phyloP scores from a whole-genome alignment of 2,329 filamentous ascomycete genomes.

The Pseudogymnoascus sp. region DNA sequence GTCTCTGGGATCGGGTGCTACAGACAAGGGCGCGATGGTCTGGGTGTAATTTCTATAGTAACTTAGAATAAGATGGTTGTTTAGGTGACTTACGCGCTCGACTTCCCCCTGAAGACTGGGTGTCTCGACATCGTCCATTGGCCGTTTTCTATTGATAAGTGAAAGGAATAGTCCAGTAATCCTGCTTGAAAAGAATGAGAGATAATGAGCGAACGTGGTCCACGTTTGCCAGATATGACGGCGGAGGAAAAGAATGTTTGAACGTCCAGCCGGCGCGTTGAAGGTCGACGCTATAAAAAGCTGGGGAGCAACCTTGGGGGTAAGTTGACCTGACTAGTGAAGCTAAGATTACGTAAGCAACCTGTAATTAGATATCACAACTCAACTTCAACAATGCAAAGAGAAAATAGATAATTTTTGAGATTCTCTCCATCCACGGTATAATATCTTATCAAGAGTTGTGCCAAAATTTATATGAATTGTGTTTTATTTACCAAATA shows the following conservation, averaged over 20 bases:
- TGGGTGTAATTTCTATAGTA: not conserved
- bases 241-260: not conserved
- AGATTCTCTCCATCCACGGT: not conserved
- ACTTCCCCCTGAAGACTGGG: not conserved
- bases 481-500: not conserved
- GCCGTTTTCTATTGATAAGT: not conserved
- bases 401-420: not conserved
- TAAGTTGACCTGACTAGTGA: not conserved
- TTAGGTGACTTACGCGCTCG: not conserved
- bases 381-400: not conserved
- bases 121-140: not conserved
- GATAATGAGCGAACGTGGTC: not conserved
- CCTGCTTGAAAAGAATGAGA: not conserved
- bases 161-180: not conserved
- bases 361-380: not conserved
- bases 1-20: not conserved
- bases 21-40: not conserved
- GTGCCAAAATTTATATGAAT: not conserved
- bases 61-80: not conserved
- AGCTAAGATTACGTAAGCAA: not conserved
- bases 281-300: not conserved
- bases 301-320: not conserved
- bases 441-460: slow-evolving; percentile 2
- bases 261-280: not conserved
- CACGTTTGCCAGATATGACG: not conserved